These are phyloP conservation scores for Pittosporum tobira DNA, from an alignment of 129 eudicot species.

Conservation along the genomic window DNA sequence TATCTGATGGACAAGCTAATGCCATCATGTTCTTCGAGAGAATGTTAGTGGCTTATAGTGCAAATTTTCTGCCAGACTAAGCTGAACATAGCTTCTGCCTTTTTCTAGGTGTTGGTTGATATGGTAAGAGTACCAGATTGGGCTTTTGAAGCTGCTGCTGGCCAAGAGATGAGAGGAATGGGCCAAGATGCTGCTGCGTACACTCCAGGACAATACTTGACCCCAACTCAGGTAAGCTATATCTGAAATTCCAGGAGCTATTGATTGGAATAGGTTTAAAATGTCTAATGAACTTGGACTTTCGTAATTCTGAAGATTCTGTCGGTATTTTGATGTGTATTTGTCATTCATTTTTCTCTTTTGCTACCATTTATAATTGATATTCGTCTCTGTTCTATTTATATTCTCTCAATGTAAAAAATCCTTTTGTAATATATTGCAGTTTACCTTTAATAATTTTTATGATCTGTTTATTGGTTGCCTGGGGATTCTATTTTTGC, in stretches of 20 bases:
- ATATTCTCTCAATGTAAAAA: neutral
- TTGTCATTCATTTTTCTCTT: neutral
- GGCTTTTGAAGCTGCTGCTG: slow-evolving; percentile 83
- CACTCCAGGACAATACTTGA: slow-evolving; percentile 75
- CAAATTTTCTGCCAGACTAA: neutral
- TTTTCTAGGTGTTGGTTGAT: slow-evolving; percentile 62
- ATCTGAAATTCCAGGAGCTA: neutral
- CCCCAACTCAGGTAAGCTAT: slow-evolving; percentile 67
- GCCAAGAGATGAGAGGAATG: slow-evolving; percentile 69
- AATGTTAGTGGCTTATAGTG: slow-evolving; percentile 2
- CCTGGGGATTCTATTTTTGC: slow-evolving; percentile 5
- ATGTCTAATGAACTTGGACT: neutral
- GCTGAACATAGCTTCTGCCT: neutral
- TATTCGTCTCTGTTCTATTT: neutral
- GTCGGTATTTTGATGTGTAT: neutral
- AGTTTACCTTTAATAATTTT: neutral
- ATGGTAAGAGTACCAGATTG: slow-evolving; percentile 88
- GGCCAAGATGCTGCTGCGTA: slow-evolving; percentile 83
- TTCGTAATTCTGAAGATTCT: neutral
- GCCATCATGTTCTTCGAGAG: neutral
- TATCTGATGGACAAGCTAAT: neutral
- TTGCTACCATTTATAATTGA: neutral
- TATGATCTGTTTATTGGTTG: neutral
- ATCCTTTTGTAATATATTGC: neutral
- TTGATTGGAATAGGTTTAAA: neutral